These are phyloP conservation scores for Lachnum nothofagi DNA, from an alignment of 2,329 filamentous ascomycete genomes.

Conservation along the genomic window DNA sequence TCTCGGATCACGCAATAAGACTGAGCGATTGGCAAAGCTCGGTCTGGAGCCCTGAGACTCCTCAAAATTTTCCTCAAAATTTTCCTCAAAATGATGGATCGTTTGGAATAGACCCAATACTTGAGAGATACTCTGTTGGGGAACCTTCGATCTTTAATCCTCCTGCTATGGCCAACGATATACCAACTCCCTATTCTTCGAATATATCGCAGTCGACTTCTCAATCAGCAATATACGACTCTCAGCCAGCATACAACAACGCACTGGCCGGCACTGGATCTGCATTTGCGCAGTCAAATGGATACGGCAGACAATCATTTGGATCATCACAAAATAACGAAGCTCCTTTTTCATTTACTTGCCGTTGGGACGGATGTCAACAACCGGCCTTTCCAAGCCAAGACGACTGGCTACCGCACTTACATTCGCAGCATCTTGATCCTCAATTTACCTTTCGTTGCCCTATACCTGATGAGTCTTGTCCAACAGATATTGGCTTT, in stretches of 20 bases:
- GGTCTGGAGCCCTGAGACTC: conserved; percentile 9
- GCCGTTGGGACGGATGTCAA: conserved; percentile 28
- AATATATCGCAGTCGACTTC: conserved; percentile 11
- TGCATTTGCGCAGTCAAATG: conserved; percentile 10
- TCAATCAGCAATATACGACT: conserved; percentile 4
- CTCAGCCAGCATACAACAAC: conserved; percentile 4
- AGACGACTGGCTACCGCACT: conserved; percentile 25
- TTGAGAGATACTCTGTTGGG: neutral
- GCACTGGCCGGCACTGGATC: conserved; percentile 20
- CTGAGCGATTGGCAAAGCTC: conserved; percentile 10
- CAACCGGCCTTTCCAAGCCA: conserved; percentile 17
- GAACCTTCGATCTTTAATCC: conserved; percentile 9
- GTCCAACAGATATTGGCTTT: conserved; percentile 18
- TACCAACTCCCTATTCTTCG: conserved; percentile 14
- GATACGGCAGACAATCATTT: conserved; percentile 7
- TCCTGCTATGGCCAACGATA: conserved; percentile 20
- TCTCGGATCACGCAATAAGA: conserved; percentile 1
- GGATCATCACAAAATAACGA: neutral
- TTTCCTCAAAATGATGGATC: neutral
- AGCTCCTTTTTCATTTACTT: conserved; percentile 15
- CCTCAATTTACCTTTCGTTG: conserved; percentile 29
- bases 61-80: no score
- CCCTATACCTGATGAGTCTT: conserved; percentile 24
- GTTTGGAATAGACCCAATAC: conserved; percentile 3
- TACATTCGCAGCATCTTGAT: conserved; percentile 29